Percentiles rank a stretch among this genome's conserved stretches.
These are phyloP conservation scores for Epichloe coenophiala DNA, from an alignment of 2,329 filamentous ascomycete genomes.

Conservation along the genomic window DNA sequence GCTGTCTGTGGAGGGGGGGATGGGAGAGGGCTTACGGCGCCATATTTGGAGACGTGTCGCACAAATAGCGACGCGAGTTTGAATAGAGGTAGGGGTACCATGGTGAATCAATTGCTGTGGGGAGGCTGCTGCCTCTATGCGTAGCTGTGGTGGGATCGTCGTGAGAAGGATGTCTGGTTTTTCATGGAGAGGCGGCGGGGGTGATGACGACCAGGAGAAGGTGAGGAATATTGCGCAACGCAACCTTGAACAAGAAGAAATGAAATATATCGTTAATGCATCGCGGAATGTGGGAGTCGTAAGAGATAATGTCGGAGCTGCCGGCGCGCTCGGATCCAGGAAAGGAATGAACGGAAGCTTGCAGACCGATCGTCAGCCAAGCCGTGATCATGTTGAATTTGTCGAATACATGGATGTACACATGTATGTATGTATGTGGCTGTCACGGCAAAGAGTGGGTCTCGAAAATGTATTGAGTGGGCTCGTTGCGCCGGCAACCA, in stretches of 20 bases:
- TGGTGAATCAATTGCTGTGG: conserved; percentile 15
- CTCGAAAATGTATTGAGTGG: too few species aligned
- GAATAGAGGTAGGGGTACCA: conserved; percentile 55
- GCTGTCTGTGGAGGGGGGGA: not conserved
- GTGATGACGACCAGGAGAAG: not conserved
- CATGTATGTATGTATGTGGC: not conserved
- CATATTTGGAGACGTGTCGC: conserved; percentile 55
- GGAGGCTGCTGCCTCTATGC: not conserved
- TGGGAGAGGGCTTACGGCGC: conserved; percentile 38
- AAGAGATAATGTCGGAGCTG: not conserved
- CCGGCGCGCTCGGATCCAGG: not conserved
- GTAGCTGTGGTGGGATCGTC: not conserved
- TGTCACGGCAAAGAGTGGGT: not conserved
- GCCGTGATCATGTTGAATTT: too few species aligned
- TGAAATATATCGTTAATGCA: not conserved
- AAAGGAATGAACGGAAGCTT: not conserved
- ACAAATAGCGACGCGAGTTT: conserved; percentile 53
- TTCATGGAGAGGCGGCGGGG: not conserved
- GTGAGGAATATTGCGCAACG: not conserved
- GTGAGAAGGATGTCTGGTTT: not conserved
- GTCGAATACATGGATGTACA: too few species aligned
- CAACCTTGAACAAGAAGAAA: not conserved
- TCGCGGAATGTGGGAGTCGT: not conserved
- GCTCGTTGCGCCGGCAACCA: conserved; percentile 16
- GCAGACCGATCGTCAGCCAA: not conserved